Evolutionary conservation across 352 stramenopile genomes (phyloP), one percentile per base, ranked within the genome.

Genomic region (Globisporangium orthogonon): DNA sequence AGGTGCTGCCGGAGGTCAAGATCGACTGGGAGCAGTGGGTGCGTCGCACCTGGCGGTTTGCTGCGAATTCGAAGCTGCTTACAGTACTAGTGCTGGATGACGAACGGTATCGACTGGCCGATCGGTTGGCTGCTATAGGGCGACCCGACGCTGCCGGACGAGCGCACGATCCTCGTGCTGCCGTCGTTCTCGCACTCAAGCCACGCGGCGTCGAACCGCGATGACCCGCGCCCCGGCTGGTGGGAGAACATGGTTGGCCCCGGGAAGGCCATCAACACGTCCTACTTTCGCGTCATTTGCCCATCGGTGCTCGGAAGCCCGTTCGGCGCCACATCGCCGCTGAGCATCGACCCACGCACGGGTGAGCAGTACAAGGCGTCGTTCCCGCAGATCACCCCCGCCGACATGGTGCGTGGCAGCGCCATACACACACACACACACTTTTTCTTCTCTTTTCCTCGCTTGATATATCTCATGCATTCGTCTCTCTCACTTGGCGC

Each of bases 181-280:
- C 86, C 86, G 39, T 91, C 83, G 37, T 94, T 96, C 60, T 94
- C 84, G n/a, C 86, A 96, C 61, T 87, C 75, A 48, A 91, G 80
- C 52, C 83, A 94, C 52, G 83, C 78, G 10, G 86, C 83, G 41
- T 91, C 83, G 9, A 92, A 93, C 67, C 76, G 78, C 9, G 81
- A 89, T 44, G 81, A 91, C 56, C 77, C 83, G 7, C 71, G 84
- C 14, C 80, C 84, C 0, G 87, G 85, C 9, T 96, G 87, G 87
- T 96, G 87, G 87, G 70, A 93, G 56, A 87, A 91, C 65, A 90
- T 95, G 75, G 78, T 96, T 31, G 87, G 87, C 23, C 85, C 84
- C 7, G 83, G 84, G 45, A 88, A 89, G 50, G 78, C 78, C 56
- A 92, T 95, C 67, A 91, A 93, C 69, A 95, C 84, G 60, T 92